A percentile compares a stretch with the other conserved stretches of the same genome.
Conservation (phyloP, 768 basidiomycete genomes). For the Strobilomyces confusus region DNA sequence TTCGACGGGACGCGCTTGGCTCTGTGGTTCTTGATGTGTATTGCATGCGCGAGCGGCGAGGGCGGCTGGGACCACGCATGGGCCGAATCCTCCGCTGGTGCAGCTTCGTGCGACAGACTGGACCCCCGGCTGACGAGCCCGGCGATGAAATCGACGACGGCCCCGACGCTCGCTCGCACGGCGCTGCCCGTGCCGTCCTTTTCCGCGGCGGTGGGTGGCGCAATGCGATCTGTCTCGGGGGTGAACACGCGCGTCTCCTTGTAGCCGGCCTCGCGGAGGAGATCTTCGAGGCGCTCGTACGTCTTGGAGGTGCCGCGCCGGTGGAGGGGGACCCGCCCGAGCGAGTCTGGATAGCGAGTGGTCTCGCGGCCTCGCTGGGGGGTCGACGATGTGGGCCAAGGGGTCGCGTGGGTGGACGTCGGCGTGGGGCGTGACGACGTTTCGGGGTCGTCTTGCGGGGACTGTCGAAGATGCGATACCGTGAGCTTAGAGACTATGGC, state of each 20-base stretch:
- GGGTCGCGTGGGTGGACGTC: constrained; percentile 1
- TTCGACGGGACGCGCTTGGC: constrained; percentile 11
- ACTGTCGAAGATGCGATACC: constrained; percentile 11
- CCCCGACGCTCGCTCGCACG: constrained; percentile 42
- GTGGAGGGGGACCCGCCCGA: constrained; percentile 71
- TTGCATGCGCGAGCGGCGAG: constrained; percentile 21
- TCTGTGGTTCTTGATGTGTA: constrained; percentile 9
- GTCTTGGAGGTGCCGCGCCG: constrained; percentile 74
- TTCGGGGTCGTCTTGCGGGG: constrained; percentile 3
- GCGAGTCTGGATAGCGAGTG: constrained; percentile 52
- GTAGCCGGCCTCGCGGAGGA: constrained; percentile 85
- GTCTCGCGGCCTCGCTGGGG: constrained; percentile 39
- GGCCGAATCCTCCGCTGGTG: constrained; percentile 4
- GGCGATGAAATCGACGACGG: constrained; percentile 63
- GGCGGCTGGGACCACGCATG: constrained; percentile 23
- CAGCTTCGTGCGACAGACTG: constrained; percentile 18
- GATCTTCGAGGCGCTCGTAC: constrained; percentile 81
- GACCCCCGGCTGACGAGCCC: constrained; percentile 45
- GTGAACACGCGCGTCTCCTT: constrained; percentile 90
- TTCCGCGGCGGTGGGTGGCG: constrained; percentile 23
- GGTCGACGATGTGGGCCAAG: constrained; percentile 35
- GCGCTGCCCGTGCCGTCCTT: constrained; percentile 33
- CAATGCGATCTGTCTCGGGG: constrained; percentile 64
- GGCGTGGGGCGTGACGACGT: constrained; percentile 10
- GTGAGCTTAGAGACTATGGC: constrained; percentile 5